phyloP scores from a whole-genome alignment of 2,329 filamentous ascomycete genomes.

The Penicillium sp. region DNA sequence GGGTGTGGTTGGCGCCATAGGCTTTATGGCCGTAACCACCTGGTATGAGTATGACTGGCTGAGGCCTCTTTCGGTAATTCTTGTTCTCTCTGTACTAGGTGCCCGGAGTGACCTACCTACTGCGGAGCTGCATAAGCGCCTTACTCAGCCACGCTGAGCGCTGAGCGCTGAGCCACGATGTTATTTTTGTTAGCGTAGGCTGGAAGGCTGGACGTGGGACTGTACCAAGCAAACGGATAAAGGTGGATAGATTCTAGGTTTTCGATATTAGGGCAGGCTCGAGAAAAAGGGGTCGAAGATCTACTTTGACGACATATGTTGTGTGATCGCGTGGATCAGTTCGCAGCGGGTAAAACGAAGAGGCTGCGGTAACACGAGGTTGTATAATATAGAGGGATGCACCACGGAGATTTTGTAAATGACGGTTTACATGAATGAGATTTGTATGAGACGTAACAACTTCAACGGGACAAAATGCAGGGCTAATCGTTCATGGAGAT shows the following conservation, averaged over 20 bases:
- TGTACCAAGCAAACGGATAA: constrained; percentile 1
- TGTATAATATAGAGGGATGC: neutral
- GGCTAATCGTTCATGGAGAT: neutral
- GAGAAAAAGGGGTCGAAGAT: neutral
- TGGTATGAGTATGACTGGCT: too few species aligned
- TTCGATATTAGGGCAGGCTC: neutral
- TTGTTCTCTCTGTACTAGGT: too few species aligned
- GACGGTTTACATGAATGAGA: neutral
- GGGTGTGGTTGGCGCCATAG: too few species aligned
- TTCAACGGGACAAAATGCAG: neutral
- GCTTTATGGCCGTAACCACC: too few species aligned
- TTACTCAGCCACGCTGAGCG: constrained; percentile 31
- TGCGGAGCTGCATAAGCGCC: constrained; percentile 21
- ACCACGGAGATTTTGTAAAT: neutral
- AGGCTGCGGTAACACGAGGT: neutral
- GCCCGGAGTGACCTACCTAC: too few species aligned
- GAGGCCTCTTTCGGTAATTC: too few species aligned
- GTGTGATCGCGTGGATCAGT: neutral
- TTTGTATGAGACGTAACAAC: neutral
- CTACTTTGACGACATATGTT: neutral
- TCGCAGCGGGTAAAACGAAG: neutral
- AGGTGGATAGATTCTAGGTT: neutral
- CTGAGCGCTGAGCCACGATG: constrained; percentile 27
- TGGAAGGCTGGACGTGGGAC: neutral
- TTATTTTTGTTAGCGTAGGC: constrained; percentile 17